Conservation (phyloP, 768 basidiomycete genomes). For the Rhodocollybia butyracea region DNA sequence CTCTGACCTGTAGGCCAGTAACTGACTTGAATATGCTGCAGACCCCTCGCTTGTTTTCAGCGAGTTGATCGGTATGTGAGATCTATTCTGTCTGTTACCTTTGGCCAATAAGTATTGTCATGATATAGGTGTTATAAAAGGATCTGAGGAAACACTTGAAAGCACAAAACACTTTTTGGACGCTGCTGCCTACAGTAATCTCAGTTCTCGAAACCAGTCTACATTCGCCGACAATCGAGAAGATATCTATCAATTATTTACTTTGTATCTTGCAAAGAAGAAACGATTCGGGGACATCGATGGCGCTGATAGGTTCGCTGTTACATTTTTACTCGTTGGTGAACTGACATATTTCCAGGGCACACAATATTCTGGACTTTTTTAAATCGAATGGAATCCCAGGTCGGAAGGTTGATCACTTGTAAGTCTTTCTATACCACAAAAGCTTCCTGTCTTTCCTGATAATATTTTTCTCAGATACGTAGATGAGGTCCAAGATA, state of each 20-base stretch:
- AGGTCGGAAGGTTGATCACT: slow-evolving; percentile 47
- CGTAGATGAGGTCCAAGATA: slow-evolving; percentile 74
- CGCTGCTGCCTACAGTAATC: slow-evolving; percentile 37
- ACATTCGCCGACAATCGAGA: slow-evolving; percentile 50
- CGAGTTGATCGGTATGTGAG: slow-evolving; percentile 56
- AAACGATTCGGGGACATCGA: slow-evolving; percentile 42
- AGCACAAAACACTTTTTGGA: slow-evolving; percentile 38
- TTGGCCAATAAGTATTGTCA: slow-evolving; percentile 1
- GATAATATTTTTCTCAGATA: slow-evolving; percentile 38
- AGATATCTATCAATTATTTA: slow-evolving; percentile 51
- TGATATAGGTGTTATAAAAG: slow-evolving; percentile 56
- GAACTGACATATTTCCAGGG: slow-evolving; percentile 28
- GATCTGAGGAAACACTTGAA: slow-evolving; percentile 53
- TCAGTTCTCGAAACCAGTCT: slow-evolving; percentile 50
- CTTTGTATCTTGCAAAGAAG: slow-evolving; percentile 47
- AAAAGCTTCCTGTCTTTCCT: neutral
- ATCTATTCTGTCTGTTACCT: neutral
- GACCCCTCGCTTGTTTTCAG: slow-evolving; percentile 62
- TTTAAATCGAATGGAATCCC: slow-evolving; percentile 29
- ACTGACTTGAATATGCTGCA: slow-evolving; percentile 18
- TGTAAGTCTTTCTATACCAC: slow-evolving; percentile 35
- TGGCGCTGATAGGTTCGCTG: slow-evolving; percentile 52
- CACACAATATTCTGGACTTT: slow-evolving; percentile 43
- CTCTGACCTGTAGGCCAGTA: neutral
- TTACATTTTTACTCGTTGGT: neutral